These are phyloP conservation scores for Citrus medica DNA, from an alignment of 345 rosid species.

Conservation along the genomic window DNA sequence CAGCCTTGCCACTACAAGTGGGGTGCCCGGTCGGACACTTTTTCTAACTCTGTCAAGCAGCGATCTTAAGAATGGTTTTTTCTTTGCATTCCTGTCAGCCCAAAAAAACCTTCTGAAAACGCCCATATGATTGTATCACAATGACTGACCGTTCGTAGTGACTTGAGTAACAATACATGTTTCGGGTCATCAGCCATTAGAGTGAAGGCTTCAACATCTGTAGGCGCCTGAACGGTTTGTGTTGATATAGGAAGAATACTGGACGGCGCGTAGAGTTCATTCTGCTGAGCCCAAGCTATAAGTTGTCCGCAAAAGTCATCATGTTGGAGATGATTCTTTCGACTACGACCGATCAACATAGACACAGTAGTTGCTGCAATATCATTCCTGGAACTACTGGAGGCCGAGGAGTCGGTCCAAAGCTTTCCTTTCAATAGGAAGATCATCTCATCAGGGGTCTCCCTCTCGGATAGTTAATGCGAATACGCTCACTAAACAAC, in stretches of 20 bases:
- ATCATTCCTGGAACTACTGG: too few relatives aligned
- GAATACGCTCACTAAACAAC: conserved; percentile 39
- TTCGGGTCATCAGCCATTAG: not conserved
- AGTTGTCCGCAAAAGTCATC: not conserved
- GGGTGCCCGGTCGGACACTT: too few relatives aligned
- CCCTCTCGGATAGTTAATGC: conserved; percentile 32
- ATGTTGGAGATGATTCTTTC: not conserved
- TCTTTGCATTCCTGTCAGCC: not conserved
- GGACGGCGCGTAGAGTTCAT: not conserved
- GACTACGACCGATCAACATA: not conserved
- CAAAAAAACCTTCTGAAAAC: not conserved
- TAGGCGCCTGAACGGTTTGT: not conserved
- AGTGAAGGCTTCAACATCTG: conserved; percentile 5
- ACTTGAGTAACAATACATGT: not conserved
- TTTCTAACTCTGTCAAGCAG: not conserved
- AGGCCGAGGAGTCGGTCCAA: too few relatives aligned
- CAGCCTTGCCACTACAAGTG: too few relatives aligned
- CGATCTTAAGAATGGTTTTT: not conserved
- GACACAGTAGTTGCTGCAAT: not conserved
- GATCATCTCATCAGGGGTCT: conserved; percentile 36
- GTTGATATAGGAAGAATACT: not conserved
- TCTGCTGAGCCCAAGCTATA: not conserved
- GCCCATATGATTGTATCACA: not conserved
- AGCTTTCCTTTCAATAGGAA: not conserved
- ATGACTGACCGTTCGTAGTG: not conserved